Evolutionary conservation across 1,139 yeast species (phyloP).

Genomic region (Yamadazyma trypodendri): DNA sequence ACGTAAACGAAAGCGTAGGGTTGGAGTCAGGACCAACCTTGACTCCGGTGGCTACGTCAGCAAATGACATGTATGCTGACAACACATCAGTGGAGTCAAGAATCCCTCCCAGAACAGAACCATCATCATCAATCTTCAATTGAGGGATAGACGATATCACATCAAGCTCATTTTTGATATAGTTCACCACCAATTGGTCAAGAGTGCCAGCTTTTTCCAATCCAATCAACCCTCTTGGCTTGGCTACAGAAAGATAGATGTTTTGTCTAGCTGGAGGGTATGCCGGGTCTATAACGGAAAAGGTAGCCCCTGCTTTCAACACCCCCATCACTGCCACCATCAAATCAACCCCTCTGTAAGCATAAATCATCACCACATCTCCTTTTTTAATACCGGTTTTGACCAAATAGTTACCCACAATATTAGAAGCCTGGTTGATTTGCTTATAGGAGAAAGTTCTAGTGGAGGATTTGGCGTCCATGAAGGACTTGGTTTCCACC

Average conservation of each 20-base stretch:
- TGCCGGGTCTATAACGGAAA: conserved; percentile 97
- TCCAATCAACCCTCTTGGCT: conserved; percentile 87
- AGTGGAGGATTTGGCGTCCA: conserved; percentile 54
- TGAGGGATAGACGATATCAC: conserved; percentile 75
- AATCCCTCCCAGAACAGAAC: conserved; percentile 64
- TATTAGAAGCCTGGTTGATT: conserved; percentile 90
- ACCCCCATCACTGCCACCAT: conserved; percentile 98
- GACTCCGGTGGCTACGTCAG: conserved; percentile 73
- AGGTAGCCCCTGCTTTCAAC: conserved; percentile 96
- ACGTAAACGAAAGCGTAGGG: conserved; percentile 96
- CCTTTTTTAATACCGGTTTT: conserved; percentile 81
- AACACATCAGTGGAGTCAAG: conserved; percentile 49
- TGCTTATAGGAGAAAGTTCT: conserved; percentile 80
- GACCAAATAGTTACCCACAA: conserved; percentile 86
- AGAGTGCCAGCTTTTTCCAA: conserved; percentile 86
- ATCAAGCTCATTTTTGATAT: conserved; percentile 66
- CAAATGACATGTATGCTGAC: conserved; percentile 41
- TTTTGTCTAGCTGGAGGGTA: conserved; percentile 98
- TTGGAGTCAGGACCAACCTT: conserved; percentile 96
- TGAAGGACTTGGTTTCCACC: conserved; percentile 79
- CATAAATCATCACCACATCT: conserved; percentile 95
- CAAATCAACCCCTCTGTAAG: conserved; percentile 94
- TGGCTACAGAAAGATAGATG: conserved; percentile 86
- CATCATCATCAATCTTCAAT: conserved; percentile 73
- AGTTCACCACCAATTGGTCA: conserved; percentile 73